Conservation (phyloP, 208 protist genomes). For the Leishmania mexicana region DNA sequence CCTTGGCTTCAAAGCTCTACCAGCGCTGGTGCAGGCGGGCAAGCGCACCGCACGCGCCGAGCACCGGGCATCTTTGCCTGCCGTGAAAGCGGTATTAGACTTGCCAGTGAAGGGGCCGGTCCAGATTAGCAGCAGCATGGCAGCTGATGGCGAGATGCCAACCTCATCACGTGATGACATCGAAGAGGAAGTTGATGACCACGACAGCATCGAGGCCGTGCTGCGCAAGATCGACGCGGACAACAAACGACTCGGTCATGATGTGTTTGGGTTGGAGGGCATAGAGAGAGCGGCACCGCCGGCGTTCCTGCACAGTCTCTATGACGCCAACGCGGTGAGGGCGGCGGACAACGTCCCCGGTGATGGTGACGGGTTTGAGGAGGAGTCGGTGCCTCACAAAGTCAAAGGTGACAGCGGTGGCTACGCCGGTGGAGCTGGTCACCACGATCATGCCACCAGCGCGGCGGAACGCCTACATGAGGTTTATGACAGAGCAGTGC, state of each 20-base stretch:
- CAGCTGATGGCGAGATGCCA: background rate
- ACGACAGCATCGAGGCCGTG: slow-evolving; percentile 26
- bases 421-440: background rate
- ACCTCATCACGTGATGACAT: background rate
- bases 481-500: background rate
- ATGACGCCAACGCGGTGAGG: background rate
- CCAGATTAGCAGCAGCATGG: background rate
- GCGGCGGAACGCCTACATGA: background rate
- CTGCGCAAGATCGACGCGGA: slow-evolving; percentile 33
- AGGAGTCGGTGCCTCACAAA: background rate
- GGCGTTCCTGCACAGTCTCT: background rate
- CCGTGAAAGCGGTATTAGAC: slow-evolving; percentile 7
- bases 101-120: background rate
- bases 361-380: background rate
- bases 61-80: background rate
- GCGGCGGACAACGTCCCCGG: background rate
- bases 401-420: background rate
- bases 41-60: slow-evolving; percentile 8
- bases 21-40: background rate
- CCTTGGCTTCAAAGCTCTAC: background rate
- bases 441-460: background rate
- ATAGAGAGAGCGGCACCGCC: background rate
- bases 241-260: slow-evolving; percentile 24
- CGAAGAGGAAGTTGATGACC: background rate
- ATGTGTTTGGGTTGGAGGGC: background rate